phyloP scores from a whole-genome alignment of 495 filamentous ascomycete species.

The Neurospora sp. region DNA sequence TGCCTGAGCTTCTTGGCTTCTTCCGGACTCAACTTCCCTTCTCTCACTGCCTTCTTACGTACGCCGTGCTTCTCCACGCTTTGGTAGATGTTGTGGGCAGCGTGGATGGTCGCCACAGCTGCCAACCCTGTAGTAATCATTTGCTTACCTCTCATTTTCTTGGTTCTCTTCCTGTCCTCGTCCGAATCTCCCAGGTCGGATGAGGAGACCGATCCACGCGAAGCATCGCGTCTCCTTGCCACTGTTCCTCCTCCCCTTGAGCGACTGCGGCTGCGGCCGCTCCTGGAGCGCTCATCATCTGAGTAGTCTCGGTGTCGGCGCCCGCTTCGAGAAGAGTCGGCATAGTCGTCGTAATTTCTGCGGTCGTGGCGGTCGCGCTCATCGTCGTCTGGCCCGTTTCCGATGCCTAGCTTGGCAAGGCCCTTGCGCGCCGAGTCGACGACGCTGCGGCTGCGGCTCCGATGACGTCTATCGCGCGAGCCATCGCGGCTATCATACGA shows the following conservation, averaged over 20 bases:
- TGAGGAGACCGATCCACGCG: conserved; percentile 30
- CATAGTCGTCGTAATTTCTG: conserved; percentile 23
- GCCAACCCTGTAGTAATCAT: conserved; percentile 74
- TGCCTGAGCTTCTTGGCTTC: conserved; percentile 65
- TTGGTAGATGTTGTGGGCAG: conserved; percentile 67
- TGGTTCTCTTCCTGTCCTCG: conserved; percentile 63
- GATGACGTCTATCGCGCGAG: conserved; percentile 26
- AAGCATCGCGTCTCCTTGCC: conserved; percentile 7
- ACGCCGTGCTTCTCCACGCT: conserved; percentile 65
- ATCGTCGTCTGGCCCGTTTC: conserved; percentile 36
- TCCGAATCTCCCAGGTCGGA: conserved; percentile 60
- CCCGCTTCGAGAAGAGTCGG: conserved; percentile 21
- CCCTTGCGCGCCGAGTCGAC: conserved; percentile 34
- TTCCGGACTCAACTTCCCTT: conserved; percentile 63
- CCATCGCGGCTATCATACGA: conserved; percentile 41
- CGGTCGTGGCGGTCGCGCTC: conserved; percentile 23
- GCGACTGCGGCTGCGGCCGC: conserved; percentile 27
- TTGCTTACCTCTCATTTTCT: conserved; percentile 78
- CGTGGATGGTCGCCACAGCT: conserved; percentile 81
- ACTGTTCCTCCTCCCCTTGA: conserved; percentile 14
- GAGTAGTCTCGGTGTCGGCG: conserved; percentile 30
- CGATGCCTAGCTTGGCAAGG: conserved; percentile 36
- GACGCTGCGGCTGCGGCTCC: conserved; percentile 41
- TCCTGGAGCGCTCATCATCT: conserved; percentile 34
- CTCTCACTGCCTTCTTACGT: conserved; percentile 56